phyloP scores from a whole-genome alignment of 345 rosid genomes.

The Citrus medica region DNA sequence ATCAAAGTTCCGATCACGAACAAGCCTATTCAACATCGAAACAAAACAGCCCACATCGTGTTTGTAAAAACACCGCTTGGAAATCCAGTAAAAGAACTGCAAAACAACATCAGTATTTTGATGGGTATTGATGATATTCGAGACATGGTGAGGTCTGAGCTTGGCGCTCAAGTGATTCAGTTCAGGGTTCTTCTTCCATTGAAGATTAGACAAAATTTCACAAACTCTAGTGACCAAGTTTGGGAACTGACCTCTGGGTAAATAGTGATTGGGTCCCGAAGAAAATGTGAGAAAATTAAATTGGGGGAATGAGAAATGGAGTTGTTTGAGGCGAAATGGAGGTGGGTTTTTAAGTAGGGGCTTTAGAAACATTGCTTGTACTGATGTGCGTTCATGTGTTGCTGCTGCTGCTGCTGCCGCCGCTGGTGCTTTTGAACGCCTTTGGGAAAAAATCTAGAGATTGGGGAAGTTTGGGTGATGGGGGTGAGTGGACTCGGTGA shows the following conservation, averaged over 20 bases:
- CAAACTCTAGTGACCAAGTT: slow-evolving; percentile 33
- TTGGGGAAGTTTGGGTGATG: not conserved
- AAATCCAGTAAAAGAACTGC: slow-evolving; percentile 50
- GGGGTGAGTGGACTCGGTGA: slow-evolving; percentile 3
- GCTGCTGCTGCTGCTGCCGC: not conserved
- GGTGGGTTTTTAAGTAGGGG: slow-evolving; percentile 4
- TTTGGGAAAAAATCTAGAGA: not conserved
- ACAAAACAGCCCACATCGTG: slow-evolving; percentile 41
- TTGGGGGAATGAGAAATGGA: not conserved
- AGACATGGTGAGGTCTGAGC: slow-evolving; percentile 44
- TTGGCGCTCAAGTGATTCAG: slow-evolving; percentile 25
- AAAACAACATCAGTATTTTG: slow-evolving; percentile 26
- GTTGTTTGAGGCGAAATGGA: slow-evolving; percentile 6
- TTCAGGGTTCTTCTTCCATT: slow-evolving; percentile 46
- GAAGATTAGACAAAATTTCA: slow-evolving; percentile 27
- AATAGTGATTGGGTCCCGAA: slow-evolving; percentile 10
- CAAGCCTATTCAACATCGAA: slow-evolving; percentile 52
- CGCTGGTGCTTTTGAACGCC: too few relatives aligned
- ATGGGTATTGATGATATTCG: slow-evolving; percentile 42
- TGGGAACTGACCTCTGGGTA: slow-evolving; percentile 7
- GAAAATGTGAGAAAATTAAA: slow-evolving; percentile 11
- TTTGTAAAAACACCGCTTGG: slow-evolving; percentile 45
- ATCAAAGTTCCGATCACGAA: slow-evolving; percentile 31
- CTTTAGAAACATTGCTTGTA: slow-evolving; percentile 19
- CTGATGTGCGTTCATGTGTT: slow-evolving; percentile 2